phyloP scores from a whole-genome alignment of 139 green algal species.

The Prasinococcaceae sp. region DNA sequence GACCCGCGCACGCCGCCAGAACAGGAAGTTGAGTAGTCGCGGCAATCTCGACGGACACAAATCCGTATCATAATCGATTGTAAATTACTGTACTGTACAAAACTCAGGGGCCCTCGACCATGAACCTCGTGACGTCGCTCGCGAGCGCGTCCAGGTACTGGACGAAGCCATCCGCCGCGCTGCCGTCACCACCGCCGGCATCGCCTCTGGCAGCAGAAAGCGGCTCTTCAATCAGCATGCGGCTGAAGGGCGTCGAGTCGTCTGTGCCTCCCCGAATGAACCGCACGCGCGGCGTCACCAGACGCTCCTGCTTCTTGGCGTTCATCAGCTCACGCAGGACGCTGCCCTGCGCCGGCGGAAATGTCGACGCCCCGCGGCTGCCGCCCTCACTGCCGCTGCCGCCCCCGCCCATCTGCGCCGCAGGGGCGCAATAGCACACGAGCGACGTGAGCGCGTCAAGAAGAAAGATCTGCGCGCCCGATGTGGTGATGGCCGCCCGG shows the following conservation, averaged over 20 bases:
- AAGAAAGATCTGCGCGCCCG: conserved; percentile 56
- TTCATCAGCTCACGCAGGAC: conserved; percentile 35
- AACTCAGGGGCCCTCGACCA: too few relatives aligned
- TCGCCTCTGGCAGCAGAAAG: too few relatives aligned
- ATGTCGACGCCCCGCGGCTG: too few relatives aligned
- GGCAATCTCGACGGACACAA: too few relatives aligned
- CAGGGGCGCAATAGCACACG: conserved; percentile 38
- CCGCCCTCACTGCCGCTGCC: too few relatives aligned
- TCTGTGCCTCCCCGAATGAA: conserved; percentile 42
- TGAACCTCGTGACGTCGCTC: conserved; percentile 1
- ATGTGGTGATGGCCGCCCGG: conserved; percentile 32
- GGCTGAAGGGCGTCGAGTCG: conserved; percentile 36
- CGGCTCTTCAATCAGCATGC: conserved; percentile 60
- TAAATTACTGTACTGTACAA: too few relatives aligned
- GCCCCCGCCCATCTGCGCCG: conserved; percentile 25
- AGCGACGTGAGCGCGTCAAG: conserved; percentile 66
- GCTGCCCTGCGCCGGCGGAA: conserved; percentile 47
- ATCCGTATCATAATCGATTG: too few relatives aligned
- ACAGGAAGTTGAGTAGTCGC: too few relatives aligned
- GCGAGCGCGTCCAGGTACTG: not conserved
- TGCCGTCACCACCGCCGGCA: too few relatives aligned
- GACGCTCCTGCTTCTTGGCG: conserved; percentile 29
- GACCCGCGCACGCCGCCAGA: too few relatives aligned
- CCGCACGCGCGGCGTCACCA: conserved; percentile 43
- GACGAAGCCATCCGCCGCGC: conserved; percentile 5